Evolutionary conservation across 1,284 basidiomycete species (phyloP).

Genomic region (Filobasidium uniguttulatum): DNA sequence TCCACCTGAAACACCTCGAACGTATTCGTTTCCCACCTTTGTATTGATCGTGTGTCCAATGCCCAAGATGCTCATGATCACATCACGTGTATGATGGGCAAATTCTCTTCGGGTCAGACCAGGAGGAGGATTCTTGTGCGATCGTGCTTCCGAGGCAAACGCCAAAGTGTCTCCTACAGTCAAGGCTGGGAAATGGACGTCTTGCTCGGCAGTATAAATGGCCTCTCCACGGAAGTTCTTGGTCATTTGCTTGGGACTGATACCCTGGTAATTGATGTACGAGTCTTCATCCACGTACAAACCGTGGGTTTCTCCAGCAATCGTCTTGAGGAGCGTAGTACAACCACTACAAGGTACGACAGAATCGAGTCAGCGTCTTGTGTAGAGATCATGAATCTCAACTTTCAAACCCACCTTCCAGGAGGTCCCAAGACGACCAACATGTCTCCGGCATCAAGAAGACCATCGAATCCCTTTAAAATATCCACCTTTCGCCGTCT

Average conservation of each 20-base stretch:
- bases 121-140: slow-evolving; percentile 38
- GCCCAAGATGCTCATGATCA: slow-evolving; percentile 42
- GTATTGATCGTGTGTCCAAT: slow-evolving; percentile 42
- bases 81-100: slow-evolving; percentile 37
- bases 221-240: slow-evolving; percentile 37
- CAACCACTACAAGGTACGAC: slow-evolving; percentile 43
- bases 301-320: slow-evolving; percentile 44
- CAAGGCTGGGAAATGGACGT: slow-evolving; percentile 43
- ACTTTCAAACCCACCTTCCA: slow-evolving; percentile 38
- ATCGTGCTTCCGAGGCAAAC: slow-evolving; percentile 30
- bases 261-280: slow-evolving; percentile 36
- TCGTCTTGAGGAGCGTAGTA: slow-evolving; percentile 43
- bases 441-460: slow-evolving; percentile 43
- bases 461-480: slow-evolving; percentile 39
- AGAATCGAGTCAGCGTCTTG: not conserved
- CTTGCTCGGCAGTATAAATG: slow-evolving; percentile 40
- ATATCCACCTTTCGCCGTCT: slow-evolving; percentile 40
- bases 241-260: slow-evolving; percentile 33
- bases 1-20: slow-evolving; percentile 44
- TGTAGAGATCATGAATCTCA: not conserved
- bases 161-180: slow-evolving; percentile 40
- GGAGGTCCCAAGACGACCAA: slow-evolving; percentile 47
- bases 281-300: slow-evolving; percentile 37
- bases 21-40: slow-evolving; percentile 33
- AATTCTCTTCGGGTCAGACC: slow-evolving; percentile 34